Evolutionary conservation across 1,284 basidiomycete species (phyloP).

Genomic region (Ustilago bromivora): DNA sequence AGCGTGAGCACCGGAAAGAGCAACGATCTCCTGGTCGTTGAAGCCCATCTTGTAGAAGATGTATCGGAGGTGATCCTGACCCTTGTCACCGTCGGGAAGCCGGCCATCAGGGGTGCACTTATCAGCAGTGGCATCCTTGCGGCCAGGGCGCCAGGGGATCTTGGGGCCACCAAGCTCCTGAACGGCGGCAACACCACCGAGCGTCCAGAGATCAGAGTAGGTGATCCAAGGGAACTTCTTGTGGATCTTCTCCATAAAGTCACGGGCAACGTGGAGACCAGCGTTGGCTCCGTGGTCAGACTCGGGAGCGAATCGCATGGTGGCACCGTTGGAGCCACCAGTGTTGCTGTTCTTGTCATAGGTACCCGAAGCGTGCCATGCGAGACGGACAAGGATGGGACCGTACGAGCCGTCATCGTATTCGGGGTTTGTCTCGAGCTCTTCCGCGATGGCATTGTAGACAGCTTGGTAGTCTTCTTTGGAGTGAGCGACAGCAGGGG

Average conservation of each 20-base stretch:
- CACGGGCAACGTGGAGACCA: conserved; percentile 84
- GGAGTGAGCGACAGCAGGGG: conserved; percentile 41
- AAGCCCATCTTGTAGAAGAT: conserved; percentile 73
- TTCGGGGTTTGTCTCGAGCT: conserved; percentile 60
- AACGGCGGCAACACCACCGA: conserved; percentile 74
- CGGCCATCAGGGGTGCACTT: conserved; percentile 86
- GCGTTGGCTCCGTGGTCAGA: conserved; percentile 87
- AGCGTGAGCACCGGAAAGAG: conserved; percentile 92
- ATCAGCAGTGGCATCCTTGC: conserved; percentile 68
- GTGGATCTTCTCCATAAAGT: conserved; percentile 88
- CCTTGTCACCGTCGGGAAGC: conserved; percentile 89
- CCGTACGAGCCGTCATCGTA: conserved; percentile 64
- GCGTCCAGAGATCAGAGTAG: conserved; percentile 70
- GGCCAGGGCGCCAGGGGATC: conserved; percentile 71
- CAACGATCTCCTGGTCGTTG: conserved; percentile 87
- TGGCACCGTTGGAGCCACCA: conserved; percentile 76
- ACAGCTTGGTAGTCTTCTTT: conserved; percentile 66
- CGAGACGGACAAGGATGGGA: conserved; percentile 85
- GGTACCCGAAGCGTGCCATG: conserved; percentile 87
- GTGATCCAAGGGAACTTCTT: conserved; percentile 70
- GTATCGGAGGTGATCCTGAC: conserved; percentile 85
- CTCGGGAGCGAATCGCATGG: conserved; percentile 68
- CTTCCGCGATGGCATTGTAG: conserved; percentile 66
- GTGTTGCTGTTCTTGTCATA: conserved; percentile 79
- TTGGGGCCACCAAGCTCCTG: conserved; percentile 74